Evolutionary conservation across 164 flowering plant genomes (phyloP), one percentile per base, ranked within the genome.

Genomic region (Liriodendron chinense): DNA sequence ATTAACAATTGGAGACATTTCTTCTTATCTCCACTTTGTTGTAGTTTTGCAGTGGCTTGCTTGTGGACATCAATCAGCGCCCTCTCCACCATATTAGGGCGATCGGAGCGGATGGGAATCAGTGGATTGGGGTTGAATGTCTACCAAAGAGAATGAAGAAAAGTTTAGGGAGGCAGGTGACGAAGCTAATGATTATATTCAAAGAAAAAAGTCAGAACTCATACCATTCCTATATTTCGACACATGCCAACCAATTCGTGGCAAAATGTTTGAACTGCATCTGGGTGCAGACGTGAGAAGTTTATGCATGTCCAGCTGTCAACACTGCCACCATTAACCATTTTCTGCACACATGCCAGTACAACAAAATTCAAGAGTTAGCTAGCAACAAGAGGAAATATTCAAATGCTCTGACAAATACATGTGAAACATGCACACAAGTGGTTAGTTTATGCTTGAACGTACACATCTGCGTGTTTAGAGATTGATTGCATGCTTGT

Each of bases 221-320:
- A 75, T 86, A 96, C 99, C 96, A 96, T 90, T 74, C 99, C 99
- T 76, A 89, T 88, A 56, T 83, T 83, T 3, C 1, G 21, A 68
- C 98, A 94, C 96, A 91, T 89, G 1, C 61, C 18, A 16, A 86
- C 73, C 76, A 96, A 65, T 5, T 84, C 77, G 0, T 65, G 3
- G 76, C 89, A 88, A 72, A 96, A 92, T 1, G 22, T 14, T 1
- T 1, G 0, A 0, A 74, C 85, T 10, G 67, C 7, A 62, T 81
- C 75, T 23, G 5, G 67, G 0, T 59, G 47, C 65, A 79, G 1
- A 1, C 78, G 22, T 0, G 92, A 90, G 75, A 96, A 92, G 74
- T 77, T 87, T 1, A 96, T 68, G 70, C 94, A 91, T 0, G 87
- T 70, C 97, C 96, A 96, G 14, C 3, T 69, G 0, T 83, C 80